Evolutionary conservation across 2,329 filamentous ascomycete species (phyloP), one percentile per base, ranked within the genome.

Genomic region (Colletotrichum gloeosporioides): DNA sequence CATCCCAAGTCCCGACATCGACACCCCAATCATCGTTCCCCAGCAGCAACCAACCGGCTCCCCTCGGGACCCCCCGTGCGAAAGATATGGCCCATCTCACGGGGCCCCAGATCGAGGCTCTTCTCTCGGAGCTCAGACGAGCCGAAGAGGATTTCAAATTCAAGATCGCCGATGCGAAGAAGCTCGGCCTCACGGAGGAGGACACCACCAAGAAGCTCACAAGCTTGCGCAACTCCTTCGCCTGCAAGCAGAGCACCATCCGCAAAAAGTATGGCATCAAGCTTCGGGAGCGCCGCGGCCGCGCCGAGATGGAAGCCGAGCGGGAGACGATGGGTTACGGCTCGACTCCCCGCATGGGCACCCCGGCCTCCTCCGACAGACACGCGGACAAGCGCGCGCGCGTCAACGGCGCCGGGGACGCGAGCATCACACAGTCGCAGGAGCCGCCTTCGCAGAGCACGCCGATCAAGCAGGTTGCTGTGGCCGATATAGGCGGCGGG

Each of bases 181-280:
- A 57, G 25, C 27, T 27, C 39, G 31, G 67, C 10, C 39, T 29
- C 5, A 59, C 13, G 8, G 64, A 25, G 69, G 55, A 22, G 22
- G 59, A 72, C 29, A 2, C 64, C 2, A 64, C 83, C 78, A 74
- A 75, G 49, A 75, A 77, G 63, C 68, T 91, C 0, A 84, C 86
- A 0, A 86, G 84, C 12, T 78, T 91, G 2, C 87, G 87, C 55
- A 92, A 91, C 77, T 87, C 86, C 4, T 90, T 89, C 78, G 88
- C 88, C 59, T 91, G 89, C 4, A 90, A 90, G 73, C 89, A 91
- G 80, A 91, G 89, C 69, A 86, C 86, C n/a, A 88, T 90, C 4
- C 87, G 90, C 15, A 92, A 90, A 80, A 91, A 88, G 76, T 92
- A 88, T 76, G 90, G 90, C n/a, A 89, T 92, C 36, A 86, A 87